Percentiles rank a stretch among this genome's conserved stretches.
These are phyloP conservation scores for Sporothrix globosa DNA, from an alignment of 2,329 filamentous ascomycete genomes.

Conservation along the genomic window DNA sequence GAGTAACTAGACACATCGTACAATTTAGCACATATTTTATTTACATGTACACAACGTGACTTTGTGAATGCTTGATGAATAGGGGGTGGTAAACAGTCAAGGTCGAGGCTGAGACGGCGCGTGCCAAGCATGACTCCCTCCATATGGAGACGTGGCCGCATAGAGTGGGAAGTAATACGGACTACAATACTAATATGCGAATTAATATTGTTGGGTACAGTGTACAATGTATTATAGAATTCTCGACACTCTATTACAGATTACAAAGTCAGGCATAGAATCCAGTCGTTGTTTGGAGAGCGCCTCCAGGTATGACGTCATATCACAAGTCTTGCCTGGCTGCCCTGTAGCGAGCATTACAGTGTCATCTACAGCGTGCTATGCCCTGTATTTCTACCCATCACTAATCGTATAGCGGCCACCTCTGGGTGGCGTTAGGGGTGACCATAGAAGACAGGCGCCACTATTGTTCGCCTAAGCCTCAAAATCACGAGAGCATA, in stretches of 20 bases:
- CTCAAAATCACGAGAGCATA: background rate
- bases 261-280: background rate
- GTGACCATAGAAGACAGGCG: background rate
- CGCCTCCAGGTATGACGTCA: background rate
- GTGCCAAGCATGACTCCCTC: background rate
- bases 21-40: no score
- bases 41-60: background rate
- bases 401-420: background rate
- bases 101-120: background rate
- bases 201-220: no score
- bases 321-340: background rate
- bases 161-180: no score
- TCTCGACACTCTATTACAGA: background rate
- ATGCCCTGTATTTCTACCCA: background rate
- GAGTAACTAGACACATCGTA: no score
- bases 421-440: background rate
- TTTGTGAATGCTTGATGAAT: background rate
- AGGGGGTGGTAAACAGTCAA: constrained; percentile 21
- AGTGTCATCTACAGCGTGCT: background rate
- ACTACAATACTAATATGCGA: no score
- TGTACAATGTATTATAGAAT: no score
- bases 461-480: background rate
- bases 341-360: background rate
- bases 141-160: no score
- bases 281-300: background rate